Base-by-base conservation (phyloP, 2,329 filamentous ascomycete species). In the Biscogniauxia marginata region DNA sequence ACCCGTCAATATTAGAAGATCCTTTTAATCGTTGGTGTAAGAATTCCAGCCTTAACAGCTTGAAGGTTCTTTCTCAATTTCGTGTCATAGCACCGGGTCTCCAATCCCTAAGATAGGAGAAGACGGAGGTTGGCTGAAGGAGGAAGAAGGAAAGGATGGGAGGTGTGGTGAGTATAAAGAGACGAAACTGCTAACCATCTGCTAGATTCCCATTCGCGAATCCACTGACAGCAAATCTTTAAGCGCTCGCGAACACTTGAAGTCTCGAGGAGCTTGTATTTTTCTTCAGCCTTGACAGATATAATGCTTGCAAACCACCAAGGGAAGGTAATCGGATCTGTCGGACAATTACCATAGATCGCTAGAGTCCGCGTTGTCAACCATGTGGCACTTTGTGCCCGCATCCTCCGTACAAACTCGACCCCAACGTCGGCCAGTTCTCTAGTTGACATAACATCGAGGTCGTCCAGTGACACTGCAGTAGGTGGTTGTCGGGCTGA, bases 301-400 rank as follows among this genome's bases (percentile, higher is more conserved):
- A 96, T 73, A 19, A 95, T 86, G 67, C 85, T 90, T 8, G 89
- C 92, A 63, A 96, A 88, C 93, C 93, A 97, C 81, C 92, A 96
- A 0, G 92, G 90, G 63, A 96, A 95, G 1, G 84, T 71, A 3
- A 86, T 86, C 0, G 91, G 86, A 66, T 96, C 90, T 16, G 83
- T 78, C 0, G 91, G 92, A 19, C 87, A 88, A 56, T 89, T 84
- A 11, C 92, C 92, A 62, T 93, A 95, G 5, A 89, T 85, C 25
- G 84, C 76, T 24, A 93, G 76, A 30, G 93, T 86, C 7, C 87
- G 83, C 44, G 86, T 81, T 54, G 89, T 84, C 23, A 96, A 77
- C 91, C 91, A 96, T 0, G 83, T 82, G 0, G 87, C 88, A 56
- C 87, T 89, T 52, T 85, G 78, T 4, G 79, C 79, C 53, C 84